Percentiles rank a stretch among this genome's conserved stretches.
phyloP scores from a whole-genome alignment of 1,284 basidiomycete species.

The Kwoniella shivajii region DNA sequence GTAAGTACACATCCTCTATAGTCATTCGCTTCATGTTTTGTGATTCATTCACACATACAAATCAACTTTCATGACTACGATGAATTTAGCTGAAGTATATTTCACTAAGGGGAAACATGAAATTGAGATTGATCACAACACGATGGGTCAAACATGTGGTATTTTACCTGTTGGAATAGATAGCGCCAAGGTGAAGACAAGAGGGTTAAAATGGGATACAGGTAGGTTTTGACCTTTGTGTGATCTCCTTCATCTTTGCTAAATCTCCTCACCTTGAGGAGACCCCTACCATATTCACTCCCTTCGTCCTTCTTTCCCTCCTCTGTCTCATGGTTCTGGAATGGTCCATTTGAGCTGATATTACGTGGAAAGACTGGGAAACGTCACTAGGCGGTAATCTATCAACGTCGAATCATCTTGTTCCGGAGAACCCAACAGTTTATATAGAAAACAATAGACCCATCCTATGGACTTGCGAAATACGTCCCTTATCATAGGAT shows the following conservation, averaged over 20 bases:
- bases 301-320: too few relatives aligned
- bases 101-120: slow-evolving; percentile 70
- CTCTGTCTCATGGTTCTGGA: too few relatives aligned
- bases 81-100: background rate
- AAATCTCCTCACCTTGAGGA: too few relatives aligned
- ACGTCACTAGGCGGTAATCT: slow-evolving; percentile 80
- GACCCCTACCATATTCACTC: too few relatives aligned
- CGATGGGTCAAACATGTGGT: slow-evolving; percentile 87
- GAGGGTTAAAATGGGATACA: slow-evolving; percentile 87
- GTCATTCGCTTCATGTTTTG: background rate
- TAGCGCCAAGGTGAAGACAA: slow-evolving; percentile 73
- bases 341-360: slow-evolving; percentile 5
- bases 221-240: slow-evolving; percentile 61
- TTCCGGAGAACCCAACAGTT: slow-evolving; percentile 60
- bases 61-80: too few relatives aligned
- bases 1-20: slow-evolving; percentile 61
- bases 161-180: slow-evolving; percentile 85
- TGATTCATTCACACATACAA: background rate
- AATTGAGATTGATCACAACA: slow-evolving; percentile 70
- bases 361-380: slow-evolving; percentile 57
- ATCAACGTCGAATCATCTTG: slow-evolving; percentile 88
- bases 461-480: slow-evolving; percentile 85
- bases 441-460: slow-evolving; percentile 74
- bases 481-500: slow-evolving; percentile 29
- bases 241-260: too few relatives aligned